Conservation (phyloP, 2,329 filamentous ascomycete genomes). For the Alternaria angustiovoidea region DNA sequence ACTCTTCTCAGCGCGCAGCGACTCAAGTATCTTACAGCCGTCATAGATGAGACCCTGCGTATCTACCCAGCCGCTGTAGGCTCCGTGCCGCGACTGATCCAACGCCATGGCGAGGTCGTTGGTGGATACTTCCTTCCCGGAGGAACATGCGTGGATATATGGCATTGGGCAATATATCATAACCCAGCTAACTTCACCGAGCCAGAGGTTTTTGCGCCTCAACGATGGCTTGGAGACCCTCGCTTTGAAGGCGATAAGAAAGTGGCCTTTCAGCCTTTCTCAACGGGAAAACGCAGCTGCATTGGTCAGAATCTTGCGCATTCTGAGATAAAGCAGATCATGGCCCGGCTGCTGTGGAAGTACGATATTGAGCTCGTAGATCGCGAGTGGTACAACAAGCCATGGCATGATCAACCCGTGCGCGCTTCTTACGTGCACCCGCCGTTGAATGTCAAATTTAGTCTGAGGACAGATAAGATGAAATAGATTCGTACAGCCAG, state of each 20-base stretch:
- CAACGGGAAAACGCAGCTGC: conserved; percentile 5
- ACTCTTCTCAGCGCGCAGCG: conserved; percentile 29
- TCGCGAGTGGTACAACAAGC: not conserved
- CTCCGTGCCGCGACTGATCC: conserved; percentile 11
- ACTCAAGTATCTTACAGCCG: conserved; percentile 29
- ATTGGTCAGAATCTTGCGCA: conserved; percentile 3
- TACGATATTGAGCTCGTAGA: conserved; percentile 8
- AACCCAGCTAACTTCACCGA: conserved; percentile 10
- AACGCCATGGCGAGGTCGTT: conserved; percentile 7
- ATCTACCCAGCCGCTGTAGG: conserved; percentile 27
- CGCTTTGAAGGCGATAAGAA: not conserved
- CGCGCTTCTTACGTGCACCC: conserved; percentile 11
- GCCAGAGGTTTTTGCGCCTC: not conserved
- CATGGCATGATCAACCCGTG: conserved; percentile 4
- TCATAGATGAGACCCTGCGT: conserved; percentile 45
- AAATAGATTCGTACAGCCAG: not conserved
- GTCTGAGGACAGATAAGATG: not conserved
- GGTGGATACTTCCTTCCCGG: conserved; percentile 5
- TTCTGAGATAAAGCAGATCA: conserved; percentile 10
- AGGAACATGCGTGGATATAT: conserved; percentile 6
- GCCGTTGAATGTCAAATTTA: conserved; percentile 1
- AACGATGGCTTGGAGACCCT: conserved; percentile 4
- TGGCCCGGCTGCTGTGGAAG: conserved; percentile 3
- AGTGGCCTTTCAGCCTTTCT: conserved; percentile 5
- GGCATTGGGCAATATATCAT: conserved; percentile 13